These are phyloP conservation scores for Yamadazyma pseudoaaseri DNA, from an alignment of 1,139 yeast species.

Conservation along the genomic window DNA sequence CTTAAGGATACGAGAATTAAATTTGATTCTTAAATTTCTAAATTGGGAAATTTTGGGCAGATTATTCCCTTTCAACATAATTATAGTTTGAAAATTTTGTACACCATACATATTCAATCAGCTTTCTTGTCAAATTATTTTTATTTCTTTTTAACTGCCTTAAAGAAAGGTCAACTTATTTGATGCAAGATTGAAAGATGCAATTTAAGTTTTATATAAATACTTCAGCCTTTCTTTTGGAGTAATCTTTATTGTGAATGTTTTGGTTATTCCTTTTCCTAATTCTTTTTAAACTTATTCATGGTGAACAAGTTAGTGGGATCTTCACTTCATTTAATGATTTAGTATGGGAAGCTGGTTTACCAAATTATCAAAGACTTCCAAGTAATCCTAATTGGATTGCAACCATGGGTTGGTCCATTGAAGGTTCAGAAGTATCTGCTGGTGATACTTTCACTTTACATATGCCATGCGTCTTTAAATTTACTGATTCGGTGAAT, in stretches of 20 bases:
- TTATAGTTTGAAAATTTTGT: slow-evolving; percentile 6
- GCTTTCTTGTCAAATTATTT: not conserved
- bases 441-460: slow-evolving; percentile 36
- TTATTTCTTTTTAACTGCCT: not conserved
- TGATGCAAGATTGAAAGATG: too few species aligned
- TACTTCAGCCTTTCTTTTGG: not conserved
- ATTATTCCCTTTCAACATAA: slow-evolving; percentile 5
- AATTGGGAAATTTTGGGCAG: not conserved
- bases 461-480: slow-evolving; percentile 29
- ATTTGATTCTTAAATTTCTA: slow-evolving; percentile 18
- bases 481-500: slow-evolving; percentile 21
- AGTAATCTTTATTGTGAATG: too few species aligned
- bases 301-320: slow-evolving; percentile 7
- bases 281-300: not conserved
- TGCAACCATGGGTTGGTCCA: slow-evolving; percentile 23
- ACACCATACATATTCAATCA: not conserved
- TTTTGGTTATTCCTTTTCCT: not conserved
- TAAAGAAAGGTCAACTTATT: too few species aligned
- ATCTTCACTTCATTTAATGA: slow-evolving; percentile 8
- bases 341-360: slow-evolving; percentile 3
- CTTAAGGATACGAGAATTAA: slow-evolving; percentile 18
- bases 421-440: slow-evolving; percentile 18
- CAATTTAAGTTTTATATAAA: too few species aligned
- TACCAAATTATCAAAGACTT: not conserved
- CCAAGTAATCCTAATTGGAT: slow-evolving; percentile 22